These are phyloP conservation scores for Phialemonium atrogriseum DNA, from an alignment of 2,329 filamentous ascomycete genomes.

Conservation along the genomic window DNA sequence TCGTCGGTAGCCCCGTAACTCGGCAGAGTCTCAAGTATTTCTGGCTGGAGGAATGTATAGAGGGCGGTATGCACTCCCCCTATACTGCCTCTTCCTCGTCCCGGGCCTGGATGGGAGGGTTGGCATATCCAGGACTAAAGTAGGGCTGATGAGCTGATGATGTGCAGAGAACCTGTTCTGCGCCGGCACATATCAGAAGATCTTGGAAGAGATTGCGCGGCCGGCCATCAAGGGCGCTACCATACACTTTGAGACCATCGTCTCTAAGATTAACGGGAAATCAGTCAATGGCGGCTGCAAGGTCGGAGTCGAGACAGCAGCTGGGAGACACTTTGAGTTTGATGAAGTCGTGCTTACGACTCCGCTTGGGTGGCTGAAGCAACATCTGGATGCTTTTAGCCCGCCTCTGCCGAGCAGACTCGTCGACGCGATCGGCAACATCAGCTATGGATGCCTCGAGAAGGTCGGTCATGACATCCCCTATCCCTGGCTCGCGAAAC, in stretches of 20 bases:
- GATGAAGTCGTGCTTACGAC: conserved; percentile 62
- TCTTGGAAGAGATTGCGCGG: conserved; percentile 49
- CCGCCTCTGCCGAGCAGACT: conserved; percentile 50
- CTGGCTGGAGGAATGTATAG: conserved; percentile 71
- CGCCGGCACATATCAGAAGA: conserved; percentile 49
- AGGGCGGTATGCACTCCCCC: conserved; percentile 44
- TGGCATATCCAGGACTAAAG: background rate
- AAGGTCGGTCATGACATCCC: conserved; percentile 42
- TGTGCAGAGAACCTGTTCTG: conserved; percentile 49
- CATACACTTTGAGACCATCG: conserved; percentile 42
- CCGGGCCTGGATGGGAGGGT: background rate
- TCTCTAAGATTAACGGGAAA: conserved; percentile 32
- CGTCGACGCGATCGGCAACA: conserved; percentile 51
- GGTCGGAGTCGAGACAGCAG: conserved; percentile 36
- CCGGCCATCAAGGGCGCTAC: conserved; percentile 47
- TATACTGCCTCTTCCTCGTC: conserved; percentile 28
- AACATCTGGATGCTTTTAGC: conserved; percentile 47
- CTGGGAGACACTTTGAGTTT: conserved; percentile 40
- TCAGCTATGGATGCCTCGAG: conserved; percentile 64
- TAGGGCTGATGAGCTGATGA: conserved; percentile 10
- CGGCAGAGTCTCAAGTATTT: conserved; percentile 67
- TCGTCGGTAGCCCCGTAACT: conserved; percentile 56
- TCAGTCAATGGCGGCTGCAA: conserved; percentile 16
- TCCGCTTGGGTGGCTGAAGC: conserved; percentile 62
- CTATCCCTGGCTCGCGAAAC: background rate